Conservation (phyloP, 805 yeast genomes). For the Yamadazyma ubonensis region DNA sequence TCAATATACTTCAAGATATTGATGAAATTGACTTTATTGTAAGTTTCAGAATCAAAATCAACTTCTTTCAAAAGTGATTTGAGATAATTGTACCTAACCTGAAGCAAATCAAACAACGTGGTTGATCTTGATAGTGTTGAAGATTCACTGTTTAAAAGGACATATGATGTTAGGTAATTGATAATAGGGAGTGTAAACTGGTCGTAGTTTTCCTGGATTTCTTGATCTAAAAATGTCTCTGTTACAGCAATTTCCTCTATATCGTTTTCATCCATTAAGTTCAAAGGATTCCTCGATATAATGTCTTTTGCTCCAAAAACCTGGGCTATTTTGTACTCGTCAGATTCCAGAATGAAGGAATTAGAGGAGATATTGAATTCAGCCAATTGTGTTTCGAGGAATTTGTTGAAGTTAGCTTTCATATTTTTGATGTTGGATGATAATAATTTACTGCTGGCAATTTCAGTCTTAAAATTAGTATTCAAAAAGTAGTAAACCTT, state of each 20-base stretch:
- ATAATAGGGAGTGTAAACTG: constrained; percentile 25
- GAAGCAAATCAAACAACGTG: constrained; percentile 23
- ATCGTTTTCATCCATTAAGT: constrained; percentile 7
- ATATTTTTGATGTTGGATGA: constrained; percentile 11
- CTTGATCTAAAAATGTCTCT: neutral
- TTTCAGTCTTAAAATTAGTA: constrained; percentile 4
- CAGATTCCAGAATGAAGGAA: constrained; percentile 19
- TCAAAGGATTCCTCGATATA: constrained; percentile 8
- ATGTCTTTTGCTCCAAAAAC: constrained; percentile 5
- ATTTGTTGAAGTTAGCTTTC: constrained; percentile 23
- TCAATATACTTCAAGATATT: constrained; percentile 33
- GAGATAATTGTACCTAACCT: constrained; percentile 24
- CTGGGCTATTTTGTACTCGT: constrained; percentile 18
- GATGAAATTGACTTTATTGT: constrained; percentile 23
- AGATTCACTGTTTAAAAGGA: constrained; percentile 23
- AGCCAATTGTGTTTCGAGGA: constrained; percentile 28
- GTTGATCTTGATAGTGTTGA: constrained; percentile 17
- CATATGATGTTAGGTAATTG: constrained; percentile 32
- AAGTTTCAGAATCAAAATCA: neutral
- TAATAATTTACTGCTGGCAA: constrained; percentile 2
- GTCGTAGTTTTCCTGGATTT: constrained; percentile 10
- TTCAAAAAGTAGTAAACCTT: constrained; percentile 35
- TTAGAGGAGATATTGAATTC: constrained; percentile 19
- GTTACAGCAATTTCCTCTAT: constrained; percentile 6
- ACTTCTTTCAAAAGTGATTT: constrained; percentile 1